phyloP scores from a whole-genome alignment of 2,329 filamentous ascomycete species.

The Uncinocarpus reesii region DNA sequence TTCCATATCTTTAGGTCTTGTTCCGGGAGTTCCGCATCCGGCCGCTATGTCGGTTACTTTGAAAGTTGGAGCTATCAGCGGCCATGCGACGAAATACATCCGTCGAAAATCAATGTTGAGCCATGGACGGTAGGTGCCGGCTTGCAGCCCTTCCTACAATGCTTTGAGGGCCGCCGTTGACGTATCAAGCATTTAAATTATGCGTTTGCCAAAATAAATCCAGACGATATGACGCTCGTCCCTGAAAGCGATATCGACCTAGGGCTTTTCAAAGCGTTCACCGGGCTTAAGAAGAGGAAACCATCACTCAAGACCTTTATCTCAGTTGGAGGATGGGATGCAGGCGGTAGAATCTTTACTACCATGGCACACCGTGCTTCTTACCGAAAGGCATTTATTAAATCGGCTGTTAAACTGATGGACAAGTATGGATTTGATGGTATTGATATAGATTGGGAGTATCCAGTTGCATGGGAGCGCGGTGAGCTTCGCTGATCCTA shows the following conservation, averaged over 20 bases:
- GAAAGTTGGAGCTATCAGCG: slow-evolving; percentile 23
- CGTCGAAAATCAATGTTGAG: background rate
- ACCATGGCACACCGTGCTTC: slow-evolving; percentile 17
- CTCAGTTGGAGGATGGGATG: slow-evolving; percentile 34
- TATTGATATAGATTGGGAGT: slow-evolving; percentile 13
- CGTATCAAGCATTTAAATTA: slow-evolving; percentile 23
- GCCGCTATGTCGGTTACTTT: slow-evolving; percentile 28
- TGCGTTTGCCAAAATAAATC: slow-evolving; percentile 30
- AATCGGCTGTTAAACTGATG: background rate
- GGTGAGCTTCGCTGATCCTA: background rate
- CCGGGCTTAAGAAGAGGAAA: slow-evolving; percentile 25
- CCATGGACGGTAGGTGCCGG: background rate
- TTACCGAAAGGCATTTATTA: slow-evolving; percentile 3
- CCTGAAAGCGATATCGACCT: background rate
- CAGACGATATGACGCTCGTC: slow-evolving; percentile 17
- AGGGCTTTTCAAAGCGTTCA: slow-evolving; percentile 20
- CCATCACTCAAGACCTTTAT: slow-evolving; percentile 27
- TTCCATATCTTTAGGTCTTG: slow-evolving; percentile 4
- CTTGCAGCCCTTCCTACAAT: background rate
- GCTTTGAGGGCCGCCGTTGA: background rate
- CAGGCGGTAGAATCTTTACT: slow-evolving; percentile 16
- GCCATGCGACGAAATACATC: slow-evolving; percentile 15
- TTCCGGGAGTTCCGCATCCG: background rate
- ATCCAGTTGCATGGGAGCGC: slow-evolving; percentile 9
- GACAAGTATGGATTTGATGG: slow-evolving; percentile 14